Evolutionary conservation across 805 yeast species (phyloP).

Genomic region (Kluyveromyces siamensis): DNA sequence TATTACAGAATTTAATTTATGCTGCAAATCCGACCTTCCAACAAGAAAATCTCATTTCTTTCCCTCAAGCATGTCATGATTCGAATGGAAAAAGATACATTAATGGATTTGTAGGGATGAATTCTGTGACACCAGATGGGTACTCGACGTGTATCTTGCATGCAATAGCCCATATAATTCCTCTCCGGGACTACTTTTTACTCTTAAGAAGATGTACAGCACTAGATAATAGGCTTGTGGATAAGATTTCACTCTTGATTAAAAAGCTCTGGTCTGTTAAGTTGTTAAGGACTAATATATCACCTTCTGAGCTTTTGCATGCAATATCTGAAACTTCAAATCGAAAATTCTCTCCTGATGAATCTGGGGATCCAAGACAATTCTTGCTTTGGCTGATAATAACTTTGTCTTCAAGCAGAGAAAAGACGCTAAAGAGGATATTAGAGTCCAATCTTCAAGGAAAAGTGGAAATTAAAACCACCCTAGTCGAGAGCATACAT

Average conservation of each 20-base stretch:
- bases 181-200: slow-evolving; percentile 41
- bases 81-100: slow-evolving; percentile 37
- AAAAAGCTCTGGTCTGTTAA: slow-evolving; percentile 58
- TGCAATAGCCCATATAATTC: slow-evolving; percentile 42
- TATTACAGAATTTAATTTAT: slow-evolving; percentile 43
- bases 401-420: slow-evolving; percentile 24
- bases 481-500: slow-evolving; percentile 18
- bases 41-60: slow-evolving; percentile 22
- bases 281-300: slow-evolving; percentile 51
- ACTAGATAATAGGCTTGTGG: slow-evolving; percentile 30
- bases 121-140: slow-evolving; percentile 41
- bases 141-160: slow-evolving; percentile 53
- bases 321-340: slow-evolving; percentile 36
- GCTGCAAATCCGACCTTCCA: slow-evolving; percentile 45
- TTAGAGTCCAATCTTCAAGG: slow-evolving; percentile 45
- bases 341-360: slow-evolving; percentile 32
- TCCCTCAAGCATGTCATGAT: slow-evolving; percentile 34
- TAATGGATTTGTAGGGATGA: slow-evolving; percentile 62
- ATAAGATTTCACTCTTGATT: slow-evolving; percentile 36
- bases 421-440: slow-evolving; percentile 21
- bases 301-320: slow-evolving; percentile 59
- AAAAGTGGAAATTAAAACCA: slow-evolving; percentile 30
- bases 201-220: slow-evolving; percentile 12
- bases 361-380: slow-evolving; percentile 42
- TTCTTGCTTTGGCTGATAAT: slow-evolving; percentile 56